Conservation (phyloP, 108 stramenopile genomes). For the Fragilariopsis cylindrus region DNA sequence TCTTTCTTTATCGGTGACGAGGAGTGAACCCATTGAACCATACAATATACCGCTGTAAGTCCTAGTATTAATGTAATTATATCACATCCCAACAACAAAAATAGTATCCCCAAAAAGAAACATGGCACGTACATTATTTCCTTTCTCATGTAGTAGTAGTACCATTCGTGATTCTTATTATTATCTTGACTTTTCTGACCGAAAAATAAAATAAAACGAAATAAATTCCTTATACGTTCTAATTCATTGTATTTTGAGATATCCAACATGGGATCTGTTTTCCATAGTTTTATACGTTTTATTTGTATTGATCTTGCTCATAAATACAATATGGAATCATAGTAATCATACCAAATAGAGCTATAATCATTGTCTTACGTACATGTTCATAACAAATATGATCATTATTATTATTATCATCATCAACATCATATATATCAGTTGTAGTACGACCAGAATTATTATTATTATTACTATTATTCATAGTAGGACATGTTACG, state of each 20-base stretch:
- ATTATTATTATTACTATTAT: neutral
- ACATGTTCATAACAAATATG: neutral
- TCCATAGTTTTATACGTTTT: neutral
- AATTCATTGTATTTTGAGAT: neutral
- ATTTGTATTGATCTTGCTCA: neutral
- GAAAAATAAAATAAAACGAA: neutral
- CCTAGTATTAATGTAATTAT: neutral
- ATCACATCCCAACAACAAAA: neutral
- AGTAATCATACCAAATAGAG: neutral
- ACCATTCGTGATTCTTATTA: neutral
- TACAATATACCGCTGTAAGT: neutral
- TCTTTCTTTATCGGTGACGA: constrained; percentile 5
- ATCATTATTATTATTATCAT: neutral
- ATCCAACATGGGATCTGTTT: neutral
- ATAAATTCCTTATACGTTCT: neutral
- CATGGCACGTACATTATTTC: neutral
- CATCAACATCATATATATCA: neutral
- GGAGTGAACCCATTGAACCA: neutral
- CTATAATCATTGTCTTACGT: neutral
- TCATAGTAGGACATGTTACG: neutral
- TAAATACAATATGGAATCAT: neutral
- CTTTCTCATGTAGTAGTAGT: constrained; percentile 2
- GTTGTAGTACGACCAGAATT: neutral
- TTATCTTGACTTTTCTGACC: neutral
- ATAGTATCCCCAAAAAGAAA: neutral